Evolutionary conservation across 306 rosid species (phyloP).

Genomic region (Sphenostylis stenocarpa): DNA sequence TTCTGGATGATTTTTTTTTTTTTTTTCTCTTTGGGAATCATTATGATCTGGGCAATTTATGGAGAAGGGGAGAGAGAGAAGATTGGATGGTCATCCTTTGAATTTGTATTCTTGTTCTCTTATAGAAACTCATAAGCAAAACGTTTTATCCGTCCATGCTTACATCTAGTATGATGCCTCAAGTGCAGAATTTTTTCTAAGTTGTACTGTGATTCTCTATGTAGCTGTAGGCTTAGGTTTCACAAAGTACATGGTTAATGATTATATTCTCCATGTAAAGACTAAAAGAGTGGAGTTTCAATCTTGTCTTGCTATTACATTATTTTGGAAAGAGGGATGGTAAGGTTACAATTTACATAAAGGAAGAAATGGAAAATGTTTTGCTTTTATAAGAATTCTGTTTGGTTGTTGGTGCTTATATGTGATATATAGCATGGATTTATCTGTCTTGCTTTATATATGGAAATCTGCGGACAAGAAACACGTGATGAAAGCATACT

Average conservation of each 20-base stretch:
- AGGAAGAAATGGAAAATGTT: neutral
- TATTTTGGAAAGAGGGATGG: neutral
- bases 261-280: neutral
- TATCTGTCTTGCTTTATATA: neutral
- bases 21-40: neutral
- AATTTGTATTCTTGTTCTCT: neutral
- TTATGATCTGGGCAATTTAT: neutral
- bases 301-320: neutral
- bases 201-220: neutral
- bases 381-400: conserved; percentile 7
- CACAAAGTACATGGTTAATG: neutral
- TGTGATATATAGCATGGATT: too few relatives aligned
- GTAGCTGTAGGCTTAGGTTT: conserved; percentile 17
- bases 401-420: conserved; percentile 2
- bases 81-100: conserved; percentile 3
- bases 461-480: conserved; percentile 11
- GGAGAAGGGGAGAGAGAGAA: neutral
- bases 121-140: conserved; percentile 6
- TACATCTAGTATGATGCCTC: conserved; percentile 8
- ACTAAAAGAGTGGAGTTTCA: neutral
- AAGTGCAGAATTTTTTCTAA: neutral
- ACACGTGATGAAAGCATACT: neutral
- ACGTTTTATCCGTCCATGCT: neutral
- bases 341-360: neutral
- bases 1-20: neutral